These are phyloP conservation scores for Lentinula aciculospora DNA, from an alignment of 768 basidiomycete genomes.

Conservation along the genomic window DNA sequence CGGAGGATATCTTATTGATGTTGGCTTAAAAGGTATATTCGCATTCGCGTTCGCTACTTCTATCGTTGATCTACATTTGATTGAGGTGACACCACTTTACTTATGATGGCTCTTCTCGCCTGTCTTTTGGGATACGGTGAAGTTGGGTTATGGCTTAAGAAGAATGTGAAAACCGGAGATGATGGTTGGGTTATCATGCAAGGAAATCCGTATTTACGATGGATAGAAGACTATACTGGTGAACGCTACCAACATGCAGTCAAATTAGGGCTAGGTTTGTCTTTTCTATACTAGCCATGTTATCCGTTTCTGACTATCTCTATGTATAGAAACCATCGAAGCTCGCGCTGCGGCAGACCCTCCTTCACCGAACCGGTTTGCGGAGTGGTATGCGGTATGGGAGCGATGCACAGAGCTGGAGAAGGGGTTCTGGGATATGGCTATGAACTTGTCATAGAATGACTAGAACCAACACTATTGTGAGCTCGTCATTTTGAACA, in stretches of 20 bases:
- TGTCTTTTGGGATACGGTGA: conserved; percentile 92
- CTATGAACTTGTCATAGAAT: conserved; percentile 22
- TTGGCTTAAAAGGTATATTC: conserved; percentile 57
- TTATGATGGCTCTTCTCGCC: conserved; percentile 78
- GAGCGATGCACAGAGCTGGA: conserved; percentile 71
- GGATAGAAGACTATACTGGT: conserved; percentile 81
- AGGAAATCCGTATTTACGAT: conserved; percentile 68
- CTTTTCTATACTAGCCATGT: conserved; percentile 16
- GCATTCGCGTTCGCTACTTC: too few relatives aligned
- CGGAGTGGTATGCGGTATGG: conserved; percentile 71
- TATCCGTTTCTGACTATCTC: conserved; percentile 7
- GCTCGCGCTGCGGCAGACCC: conserved; percentile 51
- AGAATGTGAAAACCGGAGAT: conserved; percentile 24
- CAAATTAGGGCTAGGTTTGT: conserved; percentile 63
- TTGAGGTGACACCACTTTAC: conserved; percentile 60
- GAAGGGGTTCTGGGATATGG: conserved; percentile 81
- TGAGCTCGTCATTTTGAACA: too few relatives aligned
- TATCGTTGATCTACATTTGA: not conserved
- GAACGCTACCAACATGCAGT: conserved; percentile 70
- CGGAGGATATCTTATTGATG: conserved; percentile 79
- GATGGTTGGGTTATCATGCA: conserved; percentile 53
- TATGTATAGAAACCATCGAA: conserved; percentile 65
- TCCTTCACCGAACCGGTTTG: conserved; percentile 52
- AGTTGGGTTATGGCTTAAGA: conserved; percentile 79
- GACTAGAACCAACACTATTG: not conserved